Conservation (phyloP, 192 early-diverging fungal species). For the Umbelopsis vinacea region DNA sequence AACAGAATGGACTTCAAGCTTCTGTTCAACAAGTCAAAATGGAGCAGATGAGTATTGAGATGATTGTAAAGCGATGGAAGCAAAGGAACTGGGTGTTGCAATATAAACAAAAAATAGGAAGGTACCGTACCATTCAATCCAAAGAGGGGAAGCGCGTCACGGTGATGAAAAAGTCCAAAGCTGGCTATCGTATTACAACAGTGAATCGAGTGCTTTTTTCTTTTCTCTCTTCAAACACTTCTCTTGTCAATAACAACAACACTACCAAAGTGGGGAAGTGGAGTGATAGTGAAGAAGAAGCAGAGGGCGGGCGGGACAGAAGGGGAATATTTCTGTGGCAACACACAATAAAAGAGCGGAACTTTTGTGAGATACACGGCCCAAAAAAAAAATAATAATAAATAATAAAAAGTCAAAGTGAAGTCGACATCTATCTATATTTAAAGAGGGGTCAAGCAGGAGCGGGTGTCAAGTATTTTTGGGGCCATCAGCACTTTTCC, state of each 20-base stretch:
- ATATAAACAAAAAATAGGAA: slow-evolving; percentile 1
- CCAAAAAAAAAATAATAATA: background rate
- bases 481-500: no score
- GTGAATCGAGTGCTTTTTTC: no score
- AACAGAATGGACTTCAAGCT: no score
- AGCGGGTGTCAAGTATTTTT: slow-evolving; percentile 18
- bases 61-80: background rate
- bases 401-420: background rate
- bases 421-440: slow-evolving; percentile 8
- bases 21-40: background rate
- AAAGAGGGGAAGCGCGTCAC: slow-evolving; percentile 23
- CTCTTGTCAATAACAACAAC: no score
- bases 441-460: slow-evolving; percentile 4
- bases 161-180: slow-evolving; percentile 7
- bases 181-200: background rate
- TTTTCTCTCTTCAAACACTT: no score
- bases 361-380: background rate
- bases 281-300: background rate
- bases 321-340: background rate
- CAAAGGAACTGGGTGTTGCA: background rate
- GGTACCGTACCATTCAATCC: slow-evolving; percentile 19
- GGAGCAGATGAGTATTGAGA: background rate
- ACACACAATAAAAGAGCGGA: slow-evolving; percentile 10
- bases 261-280: background rate
- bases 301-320: background rate